Base-by-base conservation (phyloP, 2,329 filamentous ascomycete genomes). In the Phialophora verrucosa region DNA sequence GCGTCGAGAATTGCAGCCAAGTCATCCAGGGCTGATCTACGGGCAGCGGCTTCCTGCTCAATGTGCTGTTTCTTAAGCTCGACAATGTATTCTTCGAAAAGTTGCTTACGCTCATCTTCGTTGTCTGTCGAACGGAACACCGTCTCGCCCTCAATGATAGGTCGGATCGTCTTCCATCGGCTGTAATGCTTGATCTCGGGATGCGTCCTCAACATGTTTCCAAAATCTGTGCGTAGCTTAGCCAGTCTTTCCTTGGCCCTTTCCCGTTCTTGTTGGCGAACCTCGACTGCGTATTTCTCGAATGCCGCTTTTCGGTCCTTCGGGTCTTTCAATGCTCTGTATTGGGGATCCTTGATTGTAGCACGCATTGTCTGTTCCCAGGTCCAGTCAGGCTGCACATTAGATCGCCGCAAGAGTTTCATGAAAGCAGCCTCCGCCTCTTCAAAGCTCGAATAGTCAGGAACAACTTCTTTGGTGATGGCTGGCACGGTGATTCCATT, bases 131-230 rank as follows among this genome's bases (percentile, higher is more conserved):
- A 94, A 73, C 93, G 90, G 82, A 98, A 99, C 66, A 96, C 95
- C 56, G 92, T 95, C 83, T 99, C 95, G 58, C 91, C 91, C 79
- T 98, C 92, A 69, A 99, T 92, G 70, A 97, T 96, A 10, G 93
- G 92, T 58, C 92, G 89, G 61, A 94, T 95, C 17, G 92, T 97
- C 85, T 93, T 96, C 95, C 95, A 99, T 68, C 93, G 90, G 50
- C 94, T 97, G 78, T 96, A 97, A 78, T 97, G 88, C 78, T 93
- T 95, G 79, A 99, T 98, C 79, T 99, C 95, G 68, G 93, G 93
- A 78, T 99, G 94, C 71, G 93, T 93, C 80, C 90, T 92, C 72
- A 99, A 86, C 95, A 99, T 99, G 63, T 90, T 93, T 72, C 91
- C 90, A 79, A 99, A 99, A 83, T 98, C 95, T 78, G 91, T 86